Conservation (phyloP, 176 grass and related monocot species). For the Lolium perenne region DNA sequence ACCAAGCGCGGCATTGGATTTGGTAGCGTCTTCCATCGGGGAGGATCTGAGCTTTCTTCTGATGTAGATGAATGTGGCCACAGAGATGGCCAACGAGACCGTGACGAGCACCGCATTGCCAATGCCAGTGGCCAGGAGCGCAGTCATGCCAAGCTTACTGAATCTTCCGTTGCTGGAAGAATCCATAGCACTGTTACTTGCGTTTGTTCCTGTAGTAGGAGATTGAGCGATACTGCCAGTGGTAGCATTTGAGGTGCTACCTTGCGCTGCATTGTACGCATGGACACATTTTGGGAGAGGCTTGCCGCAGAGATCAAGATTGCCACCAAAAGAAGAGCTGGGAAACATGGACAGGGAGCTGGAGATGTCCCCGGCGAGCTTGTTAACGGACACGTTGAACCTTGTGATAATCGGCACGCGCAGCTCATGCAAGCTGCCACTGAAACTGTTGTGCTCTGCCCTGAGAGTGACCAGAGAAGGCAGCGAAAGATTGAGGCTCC, state of each 20-base stretch:
- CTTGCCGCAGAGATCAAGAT: slow-evolving; percentile 51
- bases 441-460: slow-evolving; percentile 60
- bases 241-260: slow-evolving; percentile 12
- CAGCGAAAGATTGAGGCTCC: slow-evolving; percentile 44
- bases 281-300: slow-evolving; percentile 52
- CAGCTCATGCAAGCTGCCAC: slow-evolving; percentile 47
- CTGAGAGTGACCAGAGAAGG: slow-evolving; percentile 48
- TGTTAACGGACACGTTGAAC: slow-evolving; percentile 63
- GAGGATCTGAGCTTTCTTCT: slow-evolving; percentile 52
- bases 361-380: slow-evolving; percentile 52
- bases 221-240: slow-evolving; percentile 4
- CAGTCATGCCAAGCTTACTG: slow-evolving; percentile 44
- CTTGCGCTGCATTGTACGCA: slow-evolving; percentile 36
- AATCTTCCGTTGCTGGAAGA: slow-evolving; percentile 16
- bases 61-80: slow-evolving; percentile 61
- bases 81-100: slow-evolving; percentile 40
- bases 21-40: background rate
- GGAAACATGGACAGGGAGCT: slow-evolving; percentile 49
- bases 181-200: background rate
- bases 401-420: slow-evolving; percentile 31
- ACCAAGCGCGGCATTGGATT: slow-evolving; percentile 3
- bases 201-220: background rate
- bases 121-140: slow-evolving; percentile 58
- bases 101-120: slow-evolving; percentile 54
- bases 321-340: slow-evolving; percentile 51